Evolutionary conservation across 352 stramenopile genomes (phyloP), one percentile per base, ranked within the genome.

Genomic region (Phytophthora niederhauseri): DNA sequence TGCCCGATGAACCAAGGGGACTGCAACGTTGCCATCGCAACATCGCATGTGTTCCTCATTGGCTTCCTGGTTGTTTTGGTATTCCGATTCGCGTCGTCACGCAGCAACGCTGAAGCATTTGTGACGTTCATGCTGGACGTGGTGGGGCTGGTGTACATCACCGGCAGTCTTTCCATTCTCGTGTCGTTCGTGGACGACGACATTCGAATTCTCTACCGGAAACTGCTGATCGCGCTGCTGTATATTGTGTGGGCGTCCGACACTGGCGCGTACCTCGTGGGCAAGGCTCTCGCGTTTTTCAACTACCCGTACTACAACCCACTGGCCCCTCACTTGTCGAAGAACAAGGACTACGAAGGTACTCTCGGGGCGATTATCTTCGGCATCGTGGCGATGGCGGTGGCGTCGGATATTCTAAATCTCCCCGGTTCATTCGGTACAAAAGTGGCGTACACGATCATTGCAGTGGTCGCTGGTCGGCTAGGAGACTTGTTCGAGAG

Each of bases 321-420:
- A 14, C 82, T 96, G 6, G 95, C 95, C 1, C 87, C 90, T 5
- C 91, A 94, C 49, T 75, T 97, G n/a, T 98, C 90, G 45, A 95
- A 95, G 8, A 98, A 98, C 82, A 99, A 99, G 68, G 97, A 97
- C 34, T 90, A 98, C 15, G 96, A 99, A 80, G 96, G 96, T 26
- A 92, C 97, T 12, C 55, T 98, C 17, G 92, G 90, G 26, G 96
- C 94, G 8, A 66, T 87, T 12, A 30, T 90, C 0, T 87, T 84
- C n/a, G 91, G 86, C 15, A 64, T 98, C 31, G 89, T 78, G 12
- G 91, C 94, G 9, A 97, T 94, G 79, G 76, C 94, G n/a, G 76
- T 92, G 38, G 73, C 73, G 6, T 86, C 73, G 8, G 45, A 79
- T 19, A 36, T 85, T 19, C 93, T 95, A 69, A 67, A 81, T 15